Percentiles rank a stretch among this genome's conserved stretches.
Conservation (phyloP, 2,329 filamentous ascomycete species). For the Fusarium nelsonii region DNA sequence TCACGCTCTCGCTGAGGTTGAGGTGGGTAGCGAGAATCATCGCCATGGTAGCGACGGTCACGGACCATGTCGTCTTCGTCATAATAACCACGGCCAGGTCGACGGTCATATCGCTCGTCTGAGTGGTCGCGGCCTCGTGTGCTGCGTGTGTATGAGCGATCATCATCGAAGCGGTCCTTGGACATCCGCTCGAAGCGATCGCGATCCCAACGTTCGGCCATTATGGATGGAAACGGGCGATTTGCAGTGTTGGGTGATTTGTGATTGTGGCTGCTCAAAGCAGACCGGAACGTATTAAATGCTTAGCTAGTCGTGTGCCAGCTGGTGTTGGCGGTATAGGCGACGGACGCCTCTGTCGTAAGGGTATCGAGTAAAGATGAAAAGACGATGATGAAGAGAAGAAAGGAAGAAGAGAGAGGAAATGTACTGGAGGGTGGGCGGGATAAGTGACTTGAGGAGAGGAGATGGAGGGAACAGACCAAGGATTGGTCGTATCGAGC, state of each 20-base stretch:
- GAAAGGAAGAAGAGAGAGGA: slow-evolving; percentile 14
- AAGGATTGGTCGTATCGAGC: slow-evolving; percentile 27
- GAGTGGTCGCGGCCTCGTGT: slow-evolving; percentile 61
- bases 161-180: slow-evolving; percentile 68
- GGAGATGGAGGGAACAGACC: slow-evolving; percentile 17
- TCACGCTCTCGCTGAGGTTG: slow-evolving; percentile 50
- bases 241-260: slow-evolving; percentile 3
- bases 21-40: slow-evolving; percentile 58
- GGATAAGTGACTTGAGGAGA: slow-evolving; percentile 42
- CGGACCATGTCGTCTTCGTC: slow-evolving; percentile 63
- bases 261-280: slow-evolving; percentile 23
- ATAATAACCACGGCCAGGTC: slow-evolving; percentile 56
- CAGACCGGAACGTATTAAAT: slow-evolving; percentile 25
- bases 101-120: slow-evolving; percentile 61
- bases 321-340: slow-evolving; percentile 12
- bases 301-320: slow-evolving; percentile 7
- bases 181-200: slow-evolving; percentile 63
- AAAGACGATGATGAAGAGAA: slow-evolving; percentile 14
- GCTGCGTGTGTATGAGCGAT: slow-evolving; percentile 59
- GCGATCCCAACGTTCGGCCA: slow-evolving; percentile 64
- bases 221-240: slow-evolving; percentile 27
- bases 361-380: slow-evolving; percentile 20
- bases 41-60: slow-evolving; percentile 68
- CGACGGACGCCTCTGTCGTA: slow-evolving; percentile 14
- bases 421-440: slow-evolving; percentile 41